Percentiles rank a stretch among this genome's conserved stretches.
These are phyloP conservation scores for Monilinia fructigena DNA, from an alignment of 2,329 filamentous ascomycete species.

Conservation along the genomic window DNA sequence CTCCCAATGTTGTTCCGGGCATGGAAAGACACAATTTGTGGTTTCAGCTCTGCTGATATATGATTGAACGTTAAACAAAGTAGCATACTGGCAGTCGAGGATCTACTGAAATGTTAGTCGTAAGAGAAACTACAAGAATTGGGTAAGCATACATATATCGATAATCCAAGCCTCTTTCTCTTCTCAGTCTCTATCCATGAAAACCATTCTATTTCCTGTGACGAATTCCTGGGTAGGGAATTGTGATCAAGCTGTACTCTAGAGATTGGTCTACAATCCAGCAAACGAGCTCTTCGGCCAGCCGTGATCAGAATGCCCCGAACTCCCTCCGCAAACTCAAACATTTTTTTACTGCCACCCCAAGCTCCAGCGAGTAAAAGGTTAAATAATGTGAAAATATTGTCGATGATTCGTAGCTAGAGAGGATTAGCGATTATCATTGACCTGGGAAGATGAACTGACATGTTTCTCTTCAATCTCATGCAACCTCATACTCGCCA, in stretches of 20 bases:
- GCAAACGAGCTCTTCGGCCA: conserved; percentile 32
- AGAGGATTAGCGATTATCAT: conserved; percentile 19
- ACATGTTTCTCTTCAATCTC: conserved; percentile 35
- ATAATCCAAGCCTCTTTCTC: conserved; percentile 35
- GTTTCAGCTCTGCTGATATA: conserved; percentile 37
- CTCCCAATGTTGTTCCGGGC: conserved; percentile 34
- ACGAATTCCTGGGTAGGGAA: conserved; percentile 25
- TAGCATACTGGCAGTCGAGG: conserved; percentile 37
- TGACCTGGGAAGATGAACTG: conserved; percentile 14
- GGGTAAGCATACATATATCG: conserved; percentile 34
- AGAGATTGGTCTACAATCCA: conserved; percentile 34
- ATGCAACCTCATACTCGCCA: conserved; percentile 30
- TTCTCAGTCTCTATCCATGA: conserved; percentile 39
- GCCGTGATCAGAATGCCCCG: conserved; percentile 36
- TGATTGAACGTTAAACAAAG: conserved; percentile 38
- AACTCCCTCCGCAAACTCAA: conserved; percentile 37
- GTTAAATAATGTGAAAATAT: conserved; percentile 36
- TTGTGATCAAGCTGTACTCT: conserved; percentile 28
- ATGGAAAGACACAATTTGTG: conserved; percentile 38
- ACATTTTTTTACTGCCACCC: conserved; percentile 36
- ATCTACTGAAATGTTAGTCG: conserved; percentile 27
- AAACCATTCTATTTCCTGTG: conserved; percentile 33
- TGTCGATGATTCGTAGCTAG: conserved; percentile 34
- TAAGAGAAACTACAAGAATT: not conserved
- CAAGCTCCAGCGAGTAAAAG: conserved; percentile 36